These are phyloP conservation scores for Primulina huaijiensis DNA, from an alignment of 257 asterid genomes.

Conservation along the genomic window DNA sequence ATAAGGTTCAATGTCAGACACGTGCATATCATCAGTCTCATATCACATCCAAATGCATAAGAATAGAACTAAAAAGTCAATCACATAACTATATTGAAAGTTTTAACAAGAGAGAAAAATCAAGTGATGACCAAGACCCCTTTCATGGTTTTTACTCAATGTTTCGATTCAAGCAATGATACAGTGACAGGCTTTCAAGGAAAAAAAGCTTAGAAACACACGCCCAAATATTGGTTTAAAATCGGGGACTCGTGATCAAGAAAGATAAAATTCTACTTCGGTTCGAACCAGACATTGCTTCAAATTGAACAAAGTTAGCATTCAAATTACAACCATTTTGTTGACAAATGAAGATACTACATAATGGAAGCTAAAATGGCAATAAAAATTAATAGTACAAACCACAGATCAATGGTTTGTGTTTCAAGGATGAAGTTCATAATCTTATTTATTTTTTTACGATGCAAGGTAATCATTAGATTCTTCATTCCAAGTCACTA, in stretches of 20 bases:
- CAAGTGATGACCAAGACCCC: neutral
- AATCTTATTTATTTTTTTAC: neutral
- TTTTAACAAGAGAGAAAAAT: neutral
- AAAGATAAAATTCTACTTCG: neutral
- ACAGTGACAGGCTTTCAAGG: neutral
- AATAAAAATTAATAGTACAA: neutral
- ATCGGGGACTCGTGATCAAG: neutral
- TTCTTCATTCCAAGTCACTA: conserved; percentile 4
- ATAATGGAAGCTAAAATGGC: neutral
- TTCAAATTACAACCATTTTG: neutral
- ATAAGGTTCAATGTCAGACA: neutral
- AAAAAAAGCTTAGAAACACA: neutral
- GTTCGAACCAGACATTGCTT: neutral
- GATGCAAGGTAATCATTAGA: neutral
- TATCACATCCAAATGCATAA: conserved; percentile 2
- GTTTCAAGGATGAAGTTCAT: neutral
- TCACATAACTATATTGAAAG: neutral
- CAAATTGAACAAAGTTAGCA: neutral
- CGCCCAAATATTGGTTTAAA: neutral
- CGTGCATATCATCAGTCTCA: neutral
- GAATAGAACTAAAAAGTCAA: neutral
- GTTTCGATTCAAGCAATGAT: neutral
- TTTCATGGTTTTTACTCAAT: neutral
- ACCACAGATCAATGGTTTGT: neutral
- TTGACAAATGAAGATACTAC: neutral